These are phyloP conservation scores for Stagonosporopsis vannaccii DNA, from an alignment of 2,329 filamentous ascomycete species.

Conservation along the genomic window DNA sequence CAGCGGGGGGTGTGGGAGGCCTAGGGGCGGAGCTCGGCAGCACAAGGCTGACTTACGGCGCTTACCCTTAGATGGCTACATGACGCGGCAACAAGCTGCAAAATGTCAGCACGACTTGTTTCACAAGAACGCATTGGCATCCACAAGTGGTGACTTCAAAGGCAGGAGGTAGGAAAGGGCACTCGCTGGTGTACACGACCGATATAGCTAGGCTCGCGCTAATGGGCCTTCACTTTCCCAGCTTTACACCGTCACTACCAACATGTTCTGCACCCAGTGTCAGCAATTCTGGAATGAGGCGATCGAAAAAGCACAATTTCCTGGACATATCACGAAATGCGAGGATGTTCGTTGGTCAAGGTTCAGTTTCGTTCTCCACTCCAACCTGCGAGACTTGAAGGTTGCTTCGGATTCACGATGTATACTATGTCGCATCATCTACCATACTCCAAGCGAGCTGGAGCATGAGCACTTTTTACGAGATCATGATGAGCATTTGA, in stretches of 20 bases:
- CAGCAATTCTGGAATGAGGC: background rate
- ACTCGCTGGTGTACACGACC: background rate
- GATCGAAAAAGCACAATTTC: background rate
- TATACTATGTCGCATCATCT: slow-evolving; percentile 28
- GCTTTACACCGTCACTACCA: background rate
- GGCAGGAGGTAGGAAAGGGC: background rate
- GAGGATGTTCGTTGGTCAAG: background rate
- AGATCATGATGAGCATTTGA: slow-evolving; percentile 19
- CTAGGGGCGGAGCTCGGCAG: slow-evolving; percentile 16
- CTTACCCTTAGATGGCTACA: background rate
- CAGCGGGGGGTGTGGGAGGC: slow-evolving; percentile 16
- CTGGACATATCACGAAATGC: background rate
- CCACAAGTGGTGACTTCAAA: too few relatives aligned
- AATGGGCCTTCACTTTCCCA: background rate
- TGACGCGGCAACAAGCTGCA: background rate
- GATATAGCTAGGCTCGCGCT: background rate
- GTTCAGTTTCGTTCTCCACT: background rate
- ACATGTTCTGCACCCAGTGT: slow-evolving; percentile 3
- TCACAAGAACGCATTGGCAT: too few relatives aligned
- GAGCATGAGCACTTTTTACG: slow-evolving; percentile 19
- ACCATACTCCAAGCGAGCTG: slow-evolving; percentile 15
- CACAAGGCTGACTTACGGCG: slow-evolving; percentile 10
- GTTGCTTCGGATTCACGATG: slow-evolving; percentile 23
- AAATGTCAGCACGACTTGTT: too few relatives aligned
- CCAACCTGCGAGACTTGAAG: slow-evolving; percentile 23